Evolutionary conservation across 768 basidiomycete genomes (phyloP).

Genomic region (Melanogaster broomeanus): DNA sequence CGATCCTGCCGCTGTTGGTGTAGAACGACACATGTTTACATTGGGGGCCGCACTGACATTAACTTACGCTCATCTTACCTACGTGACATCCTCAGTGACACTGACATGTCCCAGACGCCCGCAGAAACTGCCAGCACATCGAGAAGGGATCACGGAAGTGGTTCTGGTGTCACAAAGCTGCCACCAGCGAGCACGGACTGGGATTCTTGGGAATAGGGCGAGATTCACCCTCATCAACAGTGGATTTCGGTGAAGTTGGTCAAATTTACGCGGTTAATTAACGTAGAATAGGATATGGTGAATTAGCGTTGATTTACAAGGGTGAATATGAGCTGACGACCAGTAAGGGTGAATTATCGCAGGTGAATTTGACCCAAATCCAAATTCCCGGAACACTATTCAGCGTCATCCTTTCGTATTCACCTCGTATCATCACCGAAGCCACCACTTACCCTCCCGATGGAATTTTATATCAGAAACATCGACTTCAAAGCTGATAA

Average conservation of each 20-base stretch:
- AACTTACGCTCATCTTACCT: not conserved
- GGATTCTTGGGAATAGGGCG: too few species aligned
- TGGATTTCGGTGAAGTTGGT: too few species aligned
- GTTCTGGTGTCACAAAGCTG: too few species aligned
- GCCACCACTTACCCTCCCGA: constrained; percentile 9
- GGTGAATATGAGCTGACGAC: not conserved
- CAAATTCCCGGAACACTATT: constrained; percentile 31
- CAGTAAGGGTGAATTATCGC: constrained; percentile 6
- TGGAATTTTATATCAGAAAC: constrained; percentile 41
- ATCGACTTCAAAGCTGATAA: constrained; percentile 42
- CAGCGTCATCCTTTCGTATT: too few species aligned
- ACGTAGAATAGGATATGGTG: too few species aligned
- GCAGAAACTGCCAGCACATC: too few species aligned
- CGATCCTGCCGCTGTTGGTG: not conserved
- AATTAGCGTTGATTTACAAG: too few species aligned
- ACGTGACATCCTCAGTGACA: constrained; percentile 3
- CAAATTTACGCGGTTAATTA: too few species aligned
- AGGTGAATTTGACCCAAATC: constrained; percentile 45
- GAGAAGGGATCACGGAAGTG: too few species aligned
- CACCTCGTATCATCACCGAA: not conserved
- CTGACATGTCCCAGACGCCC: not conserved
- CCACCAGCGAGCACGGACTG: too few species aligned
- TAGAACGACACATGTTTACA: not conserved
- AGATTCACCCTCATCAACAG: too few species aligned
- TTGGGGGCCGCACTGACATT: not conserved